These are phyloP conservation scores for Musa balbisiana DNA, from an alignment of 202 grass and related monocot species.

Conservation along the genomic window DNA sequence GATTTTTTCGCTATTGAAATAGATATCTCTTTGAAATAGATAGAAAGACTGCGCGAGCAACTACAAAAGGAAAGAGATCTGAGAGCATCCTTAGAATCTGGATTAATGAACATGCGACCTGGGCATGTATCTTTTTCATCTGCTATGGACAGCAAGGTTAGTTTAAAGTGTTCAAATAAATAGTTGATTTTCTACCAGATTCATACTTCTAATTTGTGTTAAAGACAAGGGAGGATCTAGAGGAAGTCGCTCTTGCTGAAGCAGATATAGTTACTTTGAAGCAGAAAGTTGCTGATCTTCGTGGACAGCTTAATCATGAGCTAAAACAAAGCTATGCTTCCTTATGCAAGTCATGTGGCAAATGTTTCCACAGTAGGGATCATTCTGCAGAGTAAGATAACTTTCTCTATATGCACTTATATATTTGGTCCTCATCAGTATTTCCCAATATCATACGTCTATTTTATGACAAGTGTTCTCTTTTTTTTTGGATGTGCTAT, in stretches of 20 bases:
- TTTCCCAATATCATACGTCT: slow-evolving; percentile 1
- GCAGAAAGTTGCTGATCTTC: slow-evolving; percentile 80
- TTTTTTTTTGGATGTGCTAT: too few species aligned
- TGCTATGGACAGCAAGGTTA: slow-evolving; percentile 69
- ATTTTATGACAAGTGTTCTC: background rate
- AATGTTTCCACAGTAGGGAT: slow-evolving; percentile 38
- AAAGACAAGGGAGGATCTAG: slow-evolving; percentile 72
- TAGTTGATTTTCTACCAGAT: slow-evolving; percentile 12
- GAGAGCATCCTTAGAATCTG: slow-evolving; percentile 70
- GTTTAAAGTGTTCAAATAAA: background rate
- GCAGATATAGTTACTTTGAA: slow-evolving; percentile 84
- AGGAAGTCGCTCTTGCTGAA: slow-evolving; percentile 75
- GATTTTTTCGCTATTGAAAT: background rate
- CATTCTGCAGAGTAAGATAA: slow-evolving; percentile 44
- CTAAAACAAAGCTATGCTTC: slow-evolving; percentile 43
- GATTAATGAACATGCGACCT: slow-evolving; percentile 60
- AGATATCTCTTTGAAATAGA: slow-evolving; percentile 38
- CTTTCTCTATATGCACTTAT: too few species aligned
- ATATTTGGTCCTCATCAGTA: background rate
- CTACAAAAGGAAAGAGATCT: slow-evolving; percentile 74
- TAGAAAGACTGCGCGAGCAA: slow-evolving; percentile 65
- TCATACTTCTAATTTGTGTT: slow-evolving; percentile 28
- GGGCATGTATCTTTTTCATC: slow-evolving; percentile 44
- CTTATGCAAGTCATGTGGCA: slow-evolving; percentile 85
- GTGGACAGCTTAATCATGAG: slow-evolving; percentile 50